Conservation (phyloP, 345 rosid species). For the Eucalyptus paniculata region DNA sequence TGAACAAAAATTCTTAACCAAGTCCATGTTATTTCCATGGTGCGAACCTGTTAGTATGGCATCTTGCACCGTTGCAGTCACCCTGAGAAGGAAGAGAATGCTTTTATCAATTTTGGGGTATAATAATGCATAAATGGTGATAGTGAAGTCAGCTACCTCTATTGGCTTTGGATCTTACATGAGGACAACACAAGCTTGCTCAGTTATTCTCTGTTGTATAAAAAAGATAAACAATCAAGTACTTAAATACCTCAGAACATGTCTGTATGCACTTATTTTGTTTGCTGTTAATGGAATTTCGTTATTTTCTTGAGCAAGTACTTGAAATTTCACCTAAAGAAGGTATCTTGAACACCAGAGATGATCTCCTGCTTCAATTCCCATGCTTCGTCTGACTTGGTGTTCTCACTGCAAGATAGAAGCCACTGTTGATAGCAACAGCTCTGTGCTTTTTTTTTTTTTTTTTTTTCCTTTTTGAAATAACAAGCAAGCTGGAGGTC, state of each 20-base stretch:
- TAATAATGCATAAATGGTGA: neutral
- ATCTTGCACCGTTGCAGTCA: conserved; percentile 98
- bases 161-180: conserved; percentile 83
- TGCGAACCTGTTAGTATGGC: conserved; percentile 61
- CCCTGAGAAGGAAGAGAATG: conserved; percentile 21
- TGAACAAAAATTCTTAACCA: neutral
- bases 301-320: neutral
- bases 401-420: conserved; percentile 58
- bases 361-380: conserved; percentile 85
- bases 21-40: neutral
- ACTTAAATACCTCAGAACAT: neutral
- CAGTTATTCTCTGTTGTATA: conserved; percentile 68
- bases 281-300: neutral
- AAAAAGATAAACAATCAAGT: neutral
- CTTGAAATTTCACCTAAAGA: conserved; percentile 54
- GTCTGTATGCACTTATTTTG: neutral
- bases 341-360: conserved; percentile 87
- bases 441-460: no score
- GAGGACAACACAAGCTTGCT: conserved; percentile 90
- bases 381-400: conserved; percentile 24
- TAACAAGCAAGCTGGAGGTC: neutral
- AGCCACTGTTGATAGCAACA: neutral
- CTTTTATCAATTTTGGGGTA: neutral
- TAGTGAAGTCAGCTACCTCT: neutral
- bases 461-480: neutral